These are phyloP conservation scores for Claviceps humidiphila DNA, from an alignment of 2,329 filamentous ascomycete species.

Conservation along the genomic window DNA sequence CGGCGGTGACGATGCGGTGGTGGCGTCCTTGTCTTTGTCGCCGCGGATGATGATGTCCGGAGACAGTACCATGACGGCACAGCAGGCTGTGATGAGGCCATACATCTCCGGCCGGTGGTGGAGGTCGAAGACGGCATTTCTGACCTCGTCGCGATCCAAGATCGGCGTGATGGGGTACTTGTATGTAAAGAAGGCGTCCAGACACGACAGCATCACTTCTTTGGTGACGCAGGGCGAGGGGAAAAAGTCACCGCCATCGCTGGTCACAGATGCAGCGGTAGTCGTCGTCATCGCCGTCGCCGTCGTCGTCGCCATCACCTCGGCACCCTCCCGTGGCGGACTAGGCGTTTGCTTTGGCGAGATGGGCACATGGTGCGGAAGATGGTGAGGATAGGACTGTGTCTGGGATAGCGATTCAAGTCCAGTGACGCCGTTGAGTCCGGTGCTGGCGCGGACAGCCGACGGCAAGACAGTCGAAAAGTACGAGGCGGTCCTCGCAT, in stretches of 20 bases:
- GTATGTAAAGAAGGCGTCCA: conserved; percentile 20
- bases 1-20: background rate
- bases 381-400: background rate
- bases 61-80: conserved; percentile 16
- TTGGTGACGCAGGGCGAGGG: conserved; percentile 2
- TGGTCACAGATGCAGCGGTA: conserved; percentile 3
- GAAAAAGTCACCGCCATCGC: conserved; percentile 2
- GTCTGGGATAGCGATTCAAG: too few species aligned
- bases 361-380: background rate
- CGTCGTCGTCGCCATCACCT: background rate
- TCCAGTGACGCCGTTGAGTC: background rate
- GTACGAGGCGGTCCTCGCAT: background rate
- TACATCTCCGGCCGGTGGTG: conserved; percentile 12
- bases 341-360: background rate
- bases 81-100: conserved; percentile 15
- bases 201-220: conserved; percentile 12
- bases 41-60: conserved; percentile 13
- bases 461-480: conserved; percentile 3
- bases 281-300: too few species aligned
- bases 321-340: background rate
- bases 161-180: conserved; percentile 23
- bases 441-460: background rate
- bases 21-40: background rate
- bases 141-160: conserved; percentile 12
- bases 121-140: conserved; percentile 7